Conservation (phyloP, 2,329 filamentous ascomycete species). For the Alternaria burnsii region DNA sequence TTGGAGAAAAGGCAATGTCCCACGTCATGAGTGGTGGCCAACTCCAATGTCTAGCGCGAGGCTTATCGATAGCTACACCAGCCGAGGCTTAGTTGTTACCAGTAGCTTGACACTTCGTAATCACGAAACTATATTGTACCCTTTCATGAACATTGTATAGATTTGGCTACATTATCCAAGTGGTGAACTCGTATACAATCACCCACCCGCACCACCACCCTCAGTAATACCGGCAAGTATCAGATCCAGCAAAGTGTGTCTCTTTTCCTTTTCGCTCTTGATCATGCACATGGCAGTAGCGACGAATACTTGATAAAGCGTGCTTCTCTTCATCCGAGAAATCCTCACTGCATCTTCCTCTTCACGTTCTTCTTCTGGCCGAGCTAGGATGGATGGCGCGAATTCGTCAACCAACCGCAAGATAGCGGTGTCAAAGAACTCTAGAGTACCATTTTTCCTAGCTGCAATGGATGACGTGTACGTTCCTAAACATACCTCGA, state of each 20-base stretch:
- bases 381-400: not conserved
- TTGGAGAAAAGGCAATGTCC: conserved; percentile 2
- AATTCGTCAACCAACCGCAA: conserved; percentile 20
- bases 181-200: no score
- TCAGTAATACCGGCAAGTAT: conserved; percentile 10
- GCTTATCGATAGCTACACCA: conserved; percentile 14
- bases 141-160: rapidly evolving
- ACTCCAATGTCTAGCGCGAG: conserved; percentile 13
- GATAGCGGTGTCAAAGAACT: conserved; percentile 38
- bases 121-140: not conserved
- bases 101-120: no score
- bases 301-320: conserved; percentile 41
- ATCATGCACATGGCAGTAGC: conserved; percentile 48
- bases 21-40: conserved; percentile 23
- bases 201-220: conserved; percentile 19
- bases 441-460: conserved; percentile 38
- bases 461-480: conserved; percentile 37
- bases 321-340: conserved; percentile 27
- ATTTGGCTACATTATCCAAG: not conserved
- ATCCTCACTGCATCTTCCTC: not conserved
- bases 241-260: conserved; percentile 30
- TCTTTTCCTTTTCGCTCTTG: conserved; percentile 44
- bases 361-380: not conserved
- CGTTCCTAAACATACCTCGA: conserved; percentile 40
- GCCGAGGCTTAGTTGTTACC: not conserved